phyloP scores from a whole-genome alignment of 768 basidiomycete species.

The Mycena indigotica region DNA sequence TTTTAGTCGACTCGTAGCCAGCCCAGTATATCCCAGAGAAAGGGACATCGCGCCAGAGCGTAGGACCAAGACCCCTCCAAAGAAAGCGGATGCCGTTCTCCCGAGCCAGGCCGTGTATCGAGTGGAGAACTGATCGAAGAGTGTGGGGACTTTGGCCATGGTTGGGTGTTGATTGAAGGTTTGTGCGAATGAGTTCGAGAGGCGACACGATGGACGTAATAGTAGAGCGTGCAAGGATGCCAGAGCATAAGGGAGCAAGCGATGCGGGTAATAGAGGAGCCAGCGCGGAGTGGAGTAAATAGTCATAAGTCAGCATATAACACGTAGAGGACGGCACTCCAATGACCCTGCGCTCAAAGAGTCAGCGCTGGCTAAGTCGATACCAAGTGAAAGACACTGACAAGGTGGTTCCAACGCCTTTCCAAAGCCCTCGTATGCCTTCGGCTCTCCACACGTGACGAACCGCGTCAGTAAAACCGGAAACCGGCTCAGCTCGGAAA shows the following conservation, averaged over 20 bases:
- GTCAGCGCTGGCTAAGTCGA: not conserved
- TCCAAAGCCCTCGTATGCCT: conserved; percentile 89
- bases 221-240: conserved; percentile 77
- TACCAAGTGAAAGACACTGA: conserved; percentile 42
- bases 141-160: conserved; percentile 74
- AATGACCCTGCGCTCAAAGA: conserved; percentile 61
- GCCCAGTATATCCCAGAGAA: conserved; percentile 99
- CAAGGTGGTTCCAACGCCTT: conserved; percentile 91
- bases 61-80: conserved; percentile 91
- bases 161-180: conserved; percentile 84
- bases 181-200: conserved; percentile 90
- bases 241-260: conserved; percentile 75
- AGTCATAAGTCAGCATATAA: conserved; percentile 96
- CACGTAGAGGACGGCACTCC: conserved; percentile 89
- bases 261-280: conserved; percentile 59
- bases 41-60: conserved; percentile 96
- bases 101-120: conserved; percentile 61
- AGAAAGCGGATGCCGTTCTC: conserved; percentile 68
- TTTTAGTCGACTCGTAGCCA: conserved; percentile 85
- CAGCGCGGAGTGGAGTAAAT: conserved; percentile 66
- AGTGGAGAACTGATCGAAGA: conserved; percentile 69
- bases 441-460: conserved; percentile 78
- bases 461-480: conserved; percentile 85
- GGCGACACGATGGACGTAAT: conserved; percentile 84
- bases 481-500: conserved; percentile 70